Base-by-base conservation (phyloP, 1,139 yeast genomes). In the Hemisphaericaspora xylofermentans region DNA sequence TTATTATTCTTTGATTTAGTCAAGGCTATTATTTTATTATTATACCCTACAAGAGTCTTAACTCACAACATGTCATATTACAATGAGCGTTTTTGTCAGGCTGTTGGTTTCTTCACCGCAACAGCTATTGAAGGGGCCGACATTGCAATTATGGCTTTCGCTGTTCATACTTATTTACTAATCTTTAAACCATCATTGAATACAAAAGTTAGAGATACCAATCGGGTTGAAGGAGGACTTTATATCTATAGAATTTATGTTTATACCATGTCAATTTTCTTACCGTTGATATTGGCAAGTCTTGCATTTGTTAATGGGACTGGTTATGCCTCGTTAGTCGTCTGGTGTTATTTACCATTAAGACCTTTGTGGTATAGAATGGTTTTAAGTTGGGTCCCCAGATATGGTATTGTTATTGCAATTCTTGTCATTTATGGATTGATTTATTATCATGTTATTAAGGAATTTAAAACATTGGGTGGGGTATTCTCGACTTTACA, bases 41-140 rank as follows among this genome's bases (percentile, higher is more conserved):
- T 88, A 44, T 89, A 83, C 58, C 95, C 96, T 0, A 71, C 82
- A 1, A 59, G 83, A 32, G 81, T 83, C 2, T 60, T 83, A 31
- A 59, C 74, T 7, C 70, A 71, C 31, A 61, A 66, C 19, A 60
- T 71, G n/a, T 67, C 80, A 2, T 80, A 82, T 56, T 70, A 73
- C 40, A 77, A 78, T 50, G 64, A 68, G 17, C 67, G 64, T 29
- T 81, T 86, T 50, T 81, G 88, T 53, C 82, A 85, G 55, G 82
- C 82, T 12, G 78, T 88, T 36, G 97, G 96, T 4, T 89, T 87
- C 68, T 82, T 88, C 61, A 84, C 96, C 0, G 88, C 94, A 1
- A 73, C 82, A 31, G 76, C 91, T 25, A 84, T 87, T 22, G 95
- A 88, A 60, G 96, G 95, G 13, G 89, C 94, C 2, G 97, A 89